Base-by-base conservation (phyloP, 208 protist genomes). In the Porcisia deanei region DNA sequence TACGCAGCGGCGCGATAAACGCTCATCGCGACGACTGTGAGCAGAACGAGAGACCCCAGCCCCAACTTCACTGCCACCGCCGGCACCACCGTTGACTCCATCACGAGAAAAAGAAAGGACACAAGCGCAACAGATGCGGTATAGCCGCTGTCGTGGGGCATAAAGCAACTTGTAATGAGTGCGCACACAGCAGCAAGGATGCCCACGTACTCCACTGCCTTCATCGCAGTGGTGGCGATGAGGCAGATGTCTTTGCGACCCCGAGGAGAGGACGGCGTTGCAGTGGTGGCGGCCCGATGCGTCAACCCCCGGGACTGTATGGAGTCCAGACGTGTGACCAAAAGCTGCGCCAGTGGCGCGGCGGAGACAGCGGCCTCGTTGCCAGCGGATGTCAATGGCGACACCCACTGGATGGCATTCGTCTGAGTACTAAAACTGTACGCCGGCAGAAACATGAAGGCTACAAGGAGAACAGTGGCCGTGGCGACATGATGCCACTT, bases 351-450 rank as follows among this genome's bases (percentile, higher is more conserved):
- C 45, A 82, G 80, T 41, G 83, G 77, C 2, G 77, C 79, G 34
- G 79, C 64, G 8, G 72, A 61, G 49, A 67, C 70, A n/a, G 70
- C 34, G 14, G 68, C 37, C 9, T 55, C 25, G 49, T 43, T 34
- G 49, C 37, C 20, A 53, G 57, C 43, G 18, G 58, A 37, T 22
- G 55, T 54, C 73, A 79, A 54, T 12, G 72, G 73, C 65, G 22
- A 54, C 14, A 30, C 66, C 80, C 74, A 79, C 61, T 70, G 75
- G 64, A 49, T 43, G 3, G 72, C 71, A 45, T 73, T 77, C 8
- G 78, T 83, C 45, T 84, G 79, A 68, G 83, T 87, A 65, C 70
- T 76, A 77, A 95, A 93, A 65, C 81, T 88, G 74, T 86, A 93
- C 12, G 86, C 82, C 7, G 91, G 91, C 66, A 95, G 78, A 58